These are phyloP conservation scores for Gracilaria domingensis DNA, from an alignment of 23 red algal genomes.

Conservation along the genomic window DNA sequence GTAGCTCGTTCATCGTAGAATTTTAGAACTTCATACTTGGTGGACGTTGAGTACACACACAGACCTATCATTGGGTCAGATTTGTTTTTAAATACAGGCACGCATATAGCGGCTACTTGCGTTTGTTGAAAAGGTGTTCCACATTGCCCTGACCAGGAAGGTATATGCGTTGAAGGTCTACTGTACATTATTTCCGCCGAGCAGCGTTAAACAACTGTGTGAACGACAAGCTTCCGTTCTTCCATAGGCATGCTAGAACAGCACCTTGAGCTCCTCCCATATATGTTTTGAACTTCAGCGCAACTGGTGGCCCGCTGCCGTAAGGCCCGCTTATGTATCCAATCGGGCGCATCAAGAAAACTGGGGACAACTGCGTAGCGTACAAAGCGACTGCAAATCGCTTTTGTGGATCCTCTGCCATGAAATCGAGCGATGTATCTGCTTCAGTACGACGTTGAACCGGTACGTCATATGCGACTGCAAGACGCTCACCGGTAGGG, in stretches of 20 bases:
- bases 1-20: too few species aligned
- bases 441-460: background rate
- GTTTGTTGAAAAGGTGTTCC: too few species aligned
- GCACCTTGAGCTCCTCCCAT: background rate
- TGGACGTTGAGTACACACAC: too few species aligned
- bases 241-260: conserved; percentile 52
- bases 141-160: too few species aligned
- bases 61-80: too few species aligned
- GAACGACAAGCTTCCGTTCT: conserved; percentile 47
- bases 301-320: conserved; percentile 57
- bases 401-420: conserved; percentile 53
- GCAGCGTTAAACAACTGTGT: conserved; percentile 58
- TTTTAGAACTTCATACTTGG: too few species aligned
- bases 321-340: conserved; percentile 59
- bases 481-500: conserved; percentile 50
- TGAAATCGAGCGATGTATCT: background rate
- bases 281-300: conserved; percentile 49
- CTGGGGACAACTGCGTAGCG: conserved; percentile 57
- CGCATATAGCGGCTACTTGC: too few species aligned
- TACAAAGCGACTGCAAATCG: conserved; percentile 54
- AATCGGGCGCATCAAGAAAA: conserved; percentile 54
- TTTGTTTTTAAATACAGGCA: too few species aligned
- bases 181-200: conserved; percentile 35
- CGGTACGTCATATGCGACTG: conserved; percentile 57
- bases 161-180: too few species aligned